These are phyloP conservation scores for Candida stauntonica DNA, from an alignment of 805 yeast species.

Conservation along the genomic window DNA sequence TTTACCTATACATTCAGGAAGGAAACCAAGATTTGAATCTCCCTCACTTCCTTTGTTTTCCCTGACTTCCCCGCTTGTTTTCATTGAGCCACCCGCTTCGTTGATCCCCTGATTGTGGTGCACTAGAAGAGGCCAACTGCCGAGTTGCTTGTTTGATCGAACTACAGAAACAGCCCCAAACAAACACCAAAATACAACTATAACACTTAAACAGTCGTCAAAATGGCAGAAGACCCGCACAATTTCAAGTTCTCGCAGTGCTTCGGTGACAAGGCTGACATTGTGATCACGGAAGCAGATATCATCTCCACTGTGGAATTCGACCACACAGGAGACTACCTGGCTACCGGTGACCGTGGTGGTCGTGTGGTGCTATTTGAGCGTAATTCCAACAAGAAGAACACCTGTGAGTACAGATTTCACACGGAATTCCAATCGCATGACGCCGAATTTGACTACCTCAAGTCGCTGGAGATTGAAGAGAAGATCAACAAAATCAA, in stretches of 20 bases:
- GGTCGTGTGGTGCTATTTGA: slow-evolving; percentile 96
- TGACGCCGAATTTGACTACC: slow-evolving; percentile 97
- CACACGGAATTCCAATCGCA: slow-evolving; percentile 97
- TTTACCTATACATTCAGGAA: too few species aligned
- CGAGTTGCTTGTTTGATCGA: too few species aligned
- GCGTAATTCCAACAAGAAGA: slow-evolving; percentile 69
- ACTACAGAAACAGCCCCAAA: too few species aligned
- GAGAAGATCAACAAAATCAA: slow-evolving; percentile 97
- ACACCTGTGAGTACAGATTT: slow-evolving; percentile 87
- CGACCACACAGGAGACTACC: slow-evolving; percentile 88
- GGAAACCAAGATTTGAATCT: too few species aligned
- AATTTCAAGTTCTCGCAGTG: slow-evolving; percentile 84
- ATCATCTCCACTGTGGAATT: slow-evolving; percentile 96
- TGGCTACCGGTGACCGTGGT: slow-evolving; percentile 98
- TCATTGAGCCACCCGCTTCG: too few species aligned
- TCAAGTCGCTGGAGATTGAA: slow-evolving; percentile 93
- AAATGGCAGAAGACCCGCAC: slow-evolving; percentile 32
- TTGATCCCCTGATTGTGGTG: too few species aligned
- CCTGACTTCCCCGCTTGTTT: too few species aligned
- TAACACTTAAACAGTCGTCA: too few species aligned
- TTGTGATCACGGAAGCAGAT: slow-evolving; percentile 95
- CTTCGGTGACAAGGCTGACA: slow-evolving; percentile 98
- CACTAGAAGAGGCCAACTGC: too few species aligned
- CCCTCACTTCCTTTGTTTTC: too few species aligned
- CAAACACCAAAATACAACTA: too few species aligned